Base-by-base conservation (phyloP, 306 rosid species). In the Ceratonia siliqua region DNA sequence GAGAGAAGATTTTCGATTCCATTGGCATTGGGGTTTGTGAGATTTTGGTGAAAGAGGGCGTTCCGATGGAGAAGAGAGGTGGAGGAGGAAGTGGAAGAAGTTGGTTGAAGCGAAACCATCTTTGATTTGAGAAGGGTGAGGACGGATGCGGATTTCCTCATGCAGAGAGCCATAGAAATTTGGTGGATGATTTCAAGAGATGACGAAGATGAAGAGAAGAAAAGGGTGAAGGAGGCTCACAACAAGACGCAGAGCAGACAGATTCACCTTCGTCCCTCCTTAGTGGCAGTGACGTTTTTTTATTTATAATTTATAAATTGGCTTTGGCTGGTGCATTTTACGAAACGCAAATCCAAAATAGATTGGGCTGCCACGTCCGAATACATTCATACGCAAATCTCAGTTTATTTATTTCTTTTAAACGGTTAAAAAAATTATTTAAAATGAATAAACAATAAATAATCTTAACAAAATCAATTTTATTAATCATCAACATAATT, bases 91-190 rank as follows among this genome's bases (percentile, higher is more conserved):
- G 49, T 3, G 7, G 52, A 49, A 49, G 55, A 49, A 49, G 14
- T 11, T 10, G 45, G 14, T 1, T 0, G 45, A 41, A 10, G 45
- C 20, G 45, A 85, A 72, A 70, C 36, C 63, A 70, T 33, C 10
- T 53, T 57, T 32, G 65, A 61, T 45, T 70, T 81, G 28, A 80
- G 45, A 55, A 30, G 62, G 65, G 68, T 72, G 38, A 84, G 27
- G 42, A 68, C 14, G 43, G 28, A 43, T 1, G 52, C 39, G 53
- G 91, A 69, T 56, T 85, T 85, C 65, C 84, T 78, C 33, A 38
- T 32, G 73, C 73, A 68, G 48, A 78, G 35, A 75, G 79, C 80
- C 86, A 83, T 86, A 57, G 35, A 7, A 13, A 24, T 6, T 14
- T 9, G 10, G 14, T 46, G 20, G 62, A 25, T 25, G 11, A 3